These are phyloP conservation scores for Gloeopeniophorella convolvens DNA, from an alignment of 768 basidiomycete genomes.

Conservation along the genomic window DNA sequence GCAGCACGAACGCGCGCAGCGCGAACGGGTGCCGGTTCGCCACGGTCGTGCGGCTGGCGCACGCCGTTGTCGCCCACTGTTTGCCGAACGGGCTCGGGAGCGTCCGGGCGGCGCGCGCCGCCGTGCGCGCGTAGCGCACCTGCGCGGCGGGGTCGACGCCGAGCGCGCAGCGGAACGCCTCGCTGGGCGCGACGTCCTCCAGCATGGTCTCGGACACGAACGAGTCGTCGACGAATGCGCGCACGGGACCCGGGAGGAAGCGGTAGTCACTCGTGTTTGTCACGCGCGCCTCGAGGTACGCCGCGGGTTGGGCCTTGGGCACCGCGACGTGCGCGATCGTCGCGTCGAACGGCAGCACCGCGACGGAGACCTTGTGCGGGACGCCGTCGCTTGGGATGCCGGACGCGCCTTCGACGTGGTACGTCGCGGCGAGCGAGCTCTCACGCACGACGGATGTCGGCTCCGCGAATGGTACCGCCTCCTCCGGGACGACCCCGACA, in stretches of 20 bases:
- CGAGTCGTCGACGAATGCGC: slow-evolving; percentile 49
- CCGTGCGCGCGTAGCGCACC: slow-evolving; percentile 36
- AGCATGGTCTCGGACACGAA: slow-evolving; percentile 47
- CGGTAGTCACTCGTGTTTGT: slow-evolving; percentile 54
- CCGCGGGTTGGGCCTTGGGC: slow-evolving; percentile 42
- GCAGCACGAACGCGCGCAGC: slow-evolving; percentile 39
- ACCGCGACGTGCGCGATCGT: slow-evolving; percentile 42
- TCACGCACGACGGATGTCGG: slow-evolving; percentile 41
- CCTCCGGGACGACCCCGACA: not conserved
- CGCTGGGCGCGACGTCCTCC: slow-evolving; percentile 42
- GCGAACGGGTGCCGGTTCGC: slow-evolving; percentile 43
- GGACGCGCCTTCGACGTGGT: slow-evolving; percentile 42
- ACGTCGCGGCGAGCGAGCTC: slow-evolving; percentile 48
- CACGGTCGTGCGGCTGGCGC: slow-evolving; percentile 34
- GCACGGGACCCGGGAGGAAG: slow-evolving; percentile 47
- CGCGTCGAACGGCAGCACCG: slow-evolving; percentile 41
- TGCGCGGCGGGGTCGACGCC: slow-evolving; percentile 34
- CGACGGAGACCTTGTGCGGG: slow-evolving; percentile 49
- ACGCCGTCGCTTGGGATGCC: slow-evolving; percentile 50
- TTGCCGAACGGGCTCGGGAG: no score
- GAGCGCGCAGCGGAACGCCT: slow-evolving; percentile 49
- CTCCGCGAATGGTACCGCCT: slow-evolving; percentile 24
- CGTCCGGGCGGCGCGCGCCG: slow-evolving; percentile 32
- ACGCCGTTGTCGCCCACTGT: slow-evolving; percentile 39
- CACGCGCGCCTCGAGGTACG: slow-evolving; percentile 40